Percentiles rank a stretch among this genome's conserved stretches.
These are phyloP conservation scores for Royoungia palumana DNA, from an alignment of 768 basidiomycete species.

Conservation along the genomic window DNA sequence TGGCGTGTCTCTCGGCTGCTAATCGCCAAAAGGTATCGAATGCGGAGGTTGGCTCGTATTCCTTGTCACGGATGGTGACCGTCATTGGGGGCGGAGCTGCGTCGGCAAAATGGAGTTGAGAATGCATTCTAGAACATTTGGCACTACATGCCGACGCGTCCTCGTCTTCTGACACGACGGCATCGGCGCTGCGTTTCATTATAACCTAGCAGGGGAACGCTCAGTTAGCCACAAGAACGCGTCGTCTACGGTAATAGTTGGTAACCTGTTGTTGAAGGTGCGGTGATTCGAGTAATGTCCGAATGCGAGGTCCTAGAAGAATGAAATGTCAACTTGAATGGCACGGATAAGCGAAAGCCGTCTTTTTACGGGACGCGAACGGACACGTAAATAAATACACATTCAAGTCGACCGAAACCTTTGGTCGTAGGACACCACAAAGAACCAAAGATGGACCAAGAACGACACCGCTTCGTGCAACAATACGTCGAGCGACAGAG, in stretches of 20 bases:
- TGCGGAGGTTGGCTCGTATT: constrained; percentile 45
- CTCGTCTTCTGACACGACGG: constrained; percentile 5
- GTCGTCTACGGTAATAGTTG: not conserved
- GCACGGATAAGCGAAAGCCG: too few relatives aligned
- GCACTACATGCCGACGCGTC: constrained; percentile 5
- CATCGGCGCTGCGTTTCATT: constrained; percentile 22
- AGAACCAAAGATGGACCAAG: constrained; percentile 24
- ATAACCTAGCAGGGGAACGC: not conserved
- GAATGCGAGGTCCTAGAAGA: not conserved
- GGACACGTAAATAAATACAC: too few relatives aligned
- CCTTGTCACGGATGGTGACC: constrained; percentile 34
- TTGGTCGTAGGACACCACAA: too few relatives aligned
- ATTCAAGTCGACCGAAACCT: too few relatives aligned
- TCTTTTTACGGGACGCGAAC: too few relatives aligned
- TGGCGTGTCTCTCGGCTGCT: constrained; percentile 54
- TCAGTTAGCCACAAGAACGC: not conserved
- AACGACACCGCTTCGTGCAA: constrained; percentile 41
- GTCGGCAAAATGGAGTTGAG: constrained; percentile 14
- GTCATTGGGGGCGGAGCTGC: constrained; percentile 24
- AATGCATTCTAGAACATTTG: constrained; percentile 26
- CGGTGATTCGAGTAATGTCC: too few relatives aligned
- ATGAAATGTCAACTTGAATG: not conserved
- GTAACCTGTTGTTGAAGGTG: not conserved
- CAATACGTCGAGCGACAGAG: constrained; percentile 51
- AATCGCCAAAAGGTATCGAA: constrained; percentile 63